Conservation (phyloP, 495 filamentous ascomycete genomes). For the Aspergillus mulundensis region DNA sequence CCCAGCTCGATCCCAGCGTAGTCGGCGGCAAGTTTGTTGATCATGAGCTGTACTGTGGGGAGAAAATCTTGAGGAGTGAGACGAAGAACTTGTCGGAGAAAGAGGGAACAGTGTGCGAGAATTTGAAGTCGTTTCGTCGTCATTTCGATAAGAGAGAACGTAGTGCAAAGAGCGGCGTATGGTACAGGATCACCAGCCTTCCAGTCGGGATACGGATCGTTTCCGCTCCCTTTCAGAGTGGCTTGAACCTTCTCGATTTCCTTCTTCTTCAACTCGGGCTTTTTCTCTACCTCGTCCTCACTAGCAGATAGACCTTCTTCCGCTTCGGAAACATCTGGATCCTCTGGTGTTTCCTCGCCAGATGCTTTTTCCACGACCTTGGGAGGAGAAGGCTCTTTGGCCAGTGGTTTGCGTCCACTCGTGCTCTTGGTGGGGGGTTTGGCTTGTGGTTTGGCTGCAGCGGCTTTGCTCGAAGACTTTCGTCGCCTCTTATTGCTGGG, state of each 20-base stretch:
- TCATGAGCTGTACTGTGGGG: conserved; percentile 87
- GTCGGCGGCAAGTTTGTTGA: conserved; percentile 95
- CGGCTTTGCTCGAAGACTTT: conserved; percentile 18
- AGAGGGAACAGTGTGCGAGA: conserved; percentile 79
- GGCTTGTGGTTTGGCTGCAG: conserved; percentile 22
- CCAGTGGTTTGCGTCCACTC: conserved; percentile 16
- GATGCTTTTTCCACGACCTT: conserved; percentile 31
- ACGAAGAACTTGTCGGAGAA: conserved; percentile 87
- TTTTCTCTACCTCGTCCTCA: conserved; percentile 66
- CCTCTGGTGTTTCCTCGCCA: conserved; percentile 32
- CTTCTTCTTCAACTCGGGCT: conserved; percentile 70
- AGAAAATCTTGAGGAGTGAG: conserved; percentile 86
- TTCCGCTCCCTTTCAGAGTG: conserved; percentile 57
- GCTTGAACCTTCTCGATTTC: conserved; percentile 80
- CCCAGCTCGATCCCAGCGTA: conserved; percentile 94
- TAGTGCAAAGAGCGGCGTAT: conserved; percentile 90
- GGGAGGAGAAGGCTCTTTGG: conserved; percentile 21
- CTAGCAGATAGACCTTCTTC: conserved; percentile 48
- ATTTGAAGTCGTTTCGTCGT: conserved; percentile 89
- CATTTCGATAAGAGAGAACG: conserved; percentile 89
- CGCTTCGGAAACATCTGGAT: conserved; percentile 39
- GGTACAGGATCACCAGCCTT: conserved; percentile 81
- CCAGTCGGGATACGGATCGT: conserved; percentile 94
- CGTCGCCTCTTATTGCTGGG: conserved; percentile 45
- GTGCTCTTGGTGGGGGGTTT: conserved; percentile 22